A percentile compares a stretch with the other conserved stretches of the same genome.
Conservation (phyloP, 192 early-diverging fungal genomes). For the Piromyces finnis region DNA sequence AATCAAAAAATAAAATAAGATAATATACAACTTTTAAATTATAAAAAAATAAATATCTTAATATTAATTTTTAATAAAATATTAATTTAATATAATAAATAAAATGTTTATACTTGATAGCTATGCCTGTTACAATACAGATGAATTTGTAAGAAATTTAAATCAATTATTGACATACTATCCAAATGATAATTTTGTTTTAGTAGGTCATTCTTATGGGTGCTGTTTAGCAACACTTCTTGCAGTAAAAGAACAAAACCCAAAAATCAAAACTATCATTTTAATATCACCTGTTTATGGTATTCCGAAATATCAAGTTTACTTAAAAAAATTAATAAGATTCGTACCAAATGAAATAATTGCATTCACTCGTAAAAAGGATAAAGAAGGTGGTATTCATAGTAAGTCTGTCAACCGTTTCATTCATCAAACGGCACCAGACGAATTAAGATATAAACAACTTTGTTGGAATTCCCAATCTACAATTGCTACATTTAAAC, state of each 20-base stretch:
- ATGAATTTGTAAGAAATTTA: neutral
- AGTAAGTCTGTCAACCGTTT: neutral
- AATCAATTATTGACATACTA: neutral
- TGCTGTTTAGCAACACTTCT: neutral
- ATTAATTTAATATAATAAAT: too few relatives aligned
- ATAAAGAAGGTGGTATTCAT: neutral
- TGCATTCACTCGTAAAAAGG: neutral
- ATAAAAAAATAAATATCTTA: too few relatives aligned
- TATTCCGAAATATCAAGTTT: neutral
- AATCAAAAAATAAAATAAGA: too few relatives aligned
- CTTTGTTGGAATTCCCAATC: neutral
- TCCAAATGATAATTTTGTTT: neutral
- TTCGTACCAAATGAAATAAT: neutral
- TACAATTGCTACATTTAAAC: neutral
- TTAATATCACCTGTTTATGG: neutral
- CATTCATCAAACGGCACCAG: neutral
- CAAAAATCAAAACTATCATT: neutral
- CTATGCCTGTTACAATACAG: neutral
- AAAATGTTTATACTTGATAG: too few relatives aligned
- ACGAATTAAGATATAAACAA: neutral
- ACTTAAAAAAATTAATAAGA: neutral
- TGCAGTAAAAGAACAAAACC: neutral
- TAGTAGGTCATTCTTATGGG: neutral
- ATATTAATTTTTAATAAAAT: too few relatives aligned
- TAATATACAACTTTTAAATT: too few relatives aligned